Percentiles rank a stretch among this genome's conserved stretches.
Evolutionary conservation across 768 basidiomycete genomes (phyloP).

Genomic region (Trichaptum fuscoviolaceum): DNA sequence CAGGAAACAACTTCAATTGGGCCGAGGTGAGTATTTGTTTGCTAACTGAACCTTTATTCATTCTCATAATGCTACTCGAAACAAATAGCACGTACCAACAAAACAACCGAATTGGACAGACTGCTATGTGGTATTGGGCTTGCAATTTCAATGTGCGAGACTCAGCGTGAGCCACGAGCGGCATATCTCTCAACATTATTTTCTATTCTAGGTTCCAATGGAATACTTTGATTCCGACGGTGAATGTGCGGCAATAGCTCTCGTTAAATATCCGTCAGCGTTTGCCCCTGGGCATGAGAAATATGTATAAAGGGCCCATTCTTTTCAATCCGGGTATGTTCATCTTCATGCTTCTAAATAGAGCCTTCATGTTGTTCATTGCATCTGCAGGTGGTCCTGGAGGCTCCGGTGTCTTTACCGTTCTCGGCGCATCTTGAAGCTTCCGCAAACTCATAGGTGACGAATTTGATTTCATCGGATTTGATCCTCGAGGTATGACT

Average conservation of each 20-base stretch:
- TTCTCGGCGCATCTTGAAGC: not conserved
- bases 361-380: no score
- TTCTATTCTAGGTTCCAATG: constrained; percentile 11
- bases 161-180: no score
- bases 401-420: constrained; percentile 13
- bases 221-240: constrained; percentile 15
- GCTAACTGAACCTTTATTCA: no score
- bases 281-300: constrained; percentile 10
- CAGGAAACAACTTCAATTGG: no score
- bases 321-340: constrained; percentile 15
- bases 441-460: constrained; percentile 15
- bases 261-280: constrained; percentile 13
- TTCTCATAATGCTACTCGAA: no score
- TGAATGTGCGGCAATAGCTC: constrained; percentile 14
- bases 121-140: no score
- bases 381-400: constrained; percentile 15
- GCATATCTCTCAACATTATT: no score
- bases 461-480: constrained; percentile 18
- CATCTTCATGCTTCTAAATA: no score
- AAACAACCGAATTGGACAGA: no score
- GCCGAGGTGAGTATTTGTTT: no score
- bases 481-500: constrained; percentile 22
- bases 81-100: no score
- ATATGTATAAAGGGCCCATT: constrained; percentile 18
- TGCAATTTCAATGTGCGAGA: no score